Evolutionary conservation across 371 early-diverging fungal genomes (phyloP), one percentile per base, ranked within the genome.

Genomic region (Rhizopus sp.): DNA sequence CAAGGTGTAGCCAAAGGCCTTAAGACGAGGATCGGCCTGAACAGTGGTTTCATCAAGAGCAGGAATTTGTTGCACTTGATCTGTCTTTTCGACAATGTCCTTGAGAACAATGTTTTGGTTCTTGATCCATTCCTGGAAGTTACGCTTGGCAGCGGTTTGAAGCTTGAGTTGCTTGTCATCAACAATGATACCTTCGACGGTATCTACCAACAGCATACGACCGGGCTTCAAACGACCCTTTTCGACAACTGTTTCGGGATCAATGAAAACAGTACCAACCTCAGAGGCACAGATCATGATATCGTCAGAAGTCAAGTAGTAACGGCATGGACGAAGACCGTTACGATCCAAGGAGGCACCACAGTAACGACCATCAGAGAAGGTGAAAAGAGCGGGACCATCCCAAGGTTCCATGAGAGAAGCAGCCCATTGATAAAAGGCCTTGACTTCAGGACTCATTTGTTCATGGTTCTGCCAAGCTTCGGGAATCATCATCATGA

Each of bases 331-430:
- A 57, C 97, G 88, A 45, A 98, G 79, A 51, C 98, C 98, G 70
- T 97, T 97, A 65, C 97, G 91, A 80, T 98, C 98, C 38, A 98
- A 77, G 13, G 85, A 88, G 13, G 97, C 97, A 69, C 97, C 98
- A 68, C 94, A 93, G 76, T 90, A 95, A 53, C 97, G 90, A 47
- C 98, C 97, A 70, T 98, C 97, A 33, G 92, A 88, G 74, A 97
- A 97, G 12, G 95, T 94, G 70, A 98, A 91, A 47, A 97, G 80
- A 15, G 98, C 98, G 54, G 98, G 98, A 31, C 98, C 98, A 73
- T 98, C 98, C 92, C 96, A 98, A 23, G 96, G 93, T 70, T 98
- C 98, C 97, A 97, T 98, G 39, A 97, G 71, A 68, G 90, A 90
- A 32, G 94, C 91, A 50, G 95, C 95, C 96, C 96, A 97, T 72